Evolutionary conservation across 768 basidiomycete genomes (phyloP), one percentile per base, ranked within the genome.

Genomic region (Boletus reticulatus): DNA sequence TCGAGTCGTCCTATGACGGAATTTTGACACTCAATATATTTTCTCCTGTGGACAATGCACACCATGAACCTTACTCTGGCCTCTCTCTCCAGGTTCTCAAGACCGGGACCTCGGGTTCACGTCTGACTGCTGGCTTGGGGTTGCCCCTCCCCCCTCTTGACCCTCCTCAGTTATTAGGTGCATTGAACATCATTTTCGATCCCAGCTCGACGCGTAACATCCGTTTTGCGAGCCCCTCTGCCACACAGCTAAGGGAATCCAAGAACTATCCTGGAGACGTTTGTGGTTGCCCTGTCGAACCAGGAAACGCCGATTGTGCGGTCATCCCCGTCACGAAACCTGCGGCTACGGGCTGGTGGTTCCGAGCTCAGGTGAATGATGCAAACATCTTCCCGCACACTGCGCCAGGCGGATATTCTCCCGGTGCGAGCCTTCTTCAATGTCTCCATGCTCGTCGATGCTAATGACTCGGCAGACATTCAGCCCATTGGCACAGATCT

Each of bases 261-360:
- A 20, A 48, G 20, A n/a, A 43, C 32, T 14, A n/a, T 2, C 2
- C 34, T 9, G 14, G 19, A 11, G 14, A 29, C 29, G 19, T 1
- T 6, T 53, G 44, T 16, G 24, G 32, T 14, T 14, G 36, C 2
- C n/a, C 36, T 16, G 22, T 11, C 17, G 12, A 34, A n/a, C 38
- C 24, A 7, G 29, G 46, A 5, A 5, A 27, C 24, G 24, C 5
- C 24, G 24, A 50, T 2, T 50, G 32, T 7, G 44, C 27, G 8
- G 41, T 50, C 7, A 56, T 59, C 6, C 54, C 58, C 10, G 12
- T 41, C 16, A 59, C 58, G 43, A 59, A 24, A 27, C 58, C 55
- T 19, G 50, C 52, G 17, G 53, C 54, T 14, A 59, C 58, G 2
- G 58, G 58, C 2, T 59, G 58, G 58, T 59, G 58, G 58, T 56